Evolutionary conservation across 805 yeast species (phyloP).

Genomic region (Teunomyces pallodes): DNA sequence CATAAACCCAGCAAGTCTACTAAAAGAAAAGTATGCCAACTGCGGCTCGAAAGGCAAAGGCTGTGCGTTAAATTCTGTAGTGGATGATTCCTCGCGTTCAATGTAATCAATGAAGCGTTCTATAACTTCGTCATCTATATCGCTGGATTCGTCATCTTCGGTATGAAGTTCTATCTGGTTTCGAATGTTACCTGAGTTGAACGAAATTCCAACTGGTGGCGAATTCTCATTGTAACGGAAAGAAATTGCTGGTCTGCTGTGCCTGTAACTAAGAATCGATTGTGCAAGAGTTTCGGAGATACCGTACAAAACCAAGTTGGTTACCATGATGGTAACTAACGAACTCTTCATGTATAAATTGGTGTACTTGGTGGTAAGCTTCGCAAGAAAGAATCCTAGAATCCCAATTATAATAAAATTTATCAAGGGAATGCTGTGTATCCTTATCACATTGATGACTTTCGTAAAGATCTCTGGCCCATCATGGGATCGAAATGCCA

Average conservation of each 20-base stretch:
- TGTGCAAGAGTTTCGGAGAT: slow-evolving; percentile 93
- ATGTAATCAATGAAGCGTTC: slow-evolving; percentile 36
- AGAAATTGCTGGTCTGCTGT: slow-evolving; percentile 20
- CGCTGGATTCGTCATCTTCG: not conserved
- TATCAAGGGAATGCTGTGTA: slow-evolving; percentile 52
- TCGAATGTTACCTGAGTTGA: slow-evolving; percentile 17
- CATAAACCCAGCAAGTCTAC: slow-evolving; percentile 74
- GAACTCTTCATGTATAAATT: slow-evolving; percentile 62
- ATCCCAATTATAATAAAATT: slow-evolving; percentile 52
- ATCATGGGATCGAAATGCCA: not conserved
- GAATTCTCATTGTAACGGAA: slow-evolving; percentile 17
- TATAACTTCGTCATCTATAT: slow-evolving; percentile 23
- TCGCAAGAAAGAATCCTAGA: slow-evolving; percentile 49
- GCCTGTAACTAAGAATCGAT: slow-evolving; percentile 42
- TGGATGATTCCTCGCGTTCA: slow-evolving; percentile 17
- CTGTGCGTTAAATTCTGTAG: slow-evolving; percentile 13
- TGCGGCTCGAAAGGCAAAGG: not conserved
- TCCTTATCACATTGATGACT: slow-evolving; percentile 31
- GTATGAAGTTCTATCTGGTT: not conserved
- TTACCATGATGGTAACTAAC: slow-evolving; percentile 71
- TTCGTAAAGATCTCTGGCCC: not conserved
- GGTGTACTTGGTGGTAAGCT: slow-evolving; percentile 57
- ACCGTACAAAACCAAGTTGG: slow-evolving; percentile 80
- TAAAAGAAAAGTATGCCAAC: slow-evolving; percentile 54
- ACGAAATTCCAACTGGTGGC: slow-evolving; percentile 12